These are phyloP conservation scores for Oxyria digyna DNA, from an alignment of 148 eudicot genomes.

Conservation along the genomic window DNA sequence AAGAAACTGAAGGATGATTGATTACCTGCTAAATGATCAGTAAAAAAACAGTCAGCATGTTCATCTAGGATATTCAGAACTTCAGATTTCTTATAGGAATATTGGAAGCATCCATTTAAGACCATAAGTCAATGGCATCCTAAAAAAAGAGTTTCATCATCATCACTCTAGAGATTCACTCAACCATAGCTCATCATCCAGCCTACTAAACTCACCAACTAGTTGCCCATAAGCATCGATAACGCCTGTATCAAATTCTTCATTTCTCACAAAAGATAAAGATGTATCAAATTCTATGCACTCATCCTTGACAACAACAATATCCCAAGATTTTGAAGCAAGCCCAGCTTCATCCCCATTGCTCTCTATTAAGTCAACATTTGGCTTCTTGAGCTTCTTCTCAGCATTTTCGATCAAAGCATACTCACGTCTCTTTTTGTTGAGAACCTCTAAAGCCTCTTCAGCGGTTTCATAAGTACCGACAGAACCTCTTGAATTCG, in stretches of 20 bases:
- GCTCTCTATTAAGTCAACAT: not conserved
- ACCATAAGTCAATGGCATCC: too few relatives aligned
- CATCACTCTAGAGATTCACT: not conserved
- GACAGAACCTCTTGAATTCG: not conserved
- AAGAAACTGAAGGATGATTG: not conserved
- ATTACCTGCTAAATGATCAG: not conserved
- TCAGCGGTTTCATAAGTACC: slow-evolving; percentile 11
- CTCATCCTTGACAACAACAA: not conserved
- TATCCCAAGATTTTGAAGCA: not conserved
- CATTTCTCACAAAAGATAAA: not conserved
- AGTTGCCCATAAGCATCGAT: slow-evolving; percentile 28
- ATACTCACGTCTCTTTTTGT: slow-evolving; percentile 7
- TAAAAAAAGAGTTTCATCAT: not conserved
- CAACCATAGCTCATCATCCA: slow-evolving; percentile 28
- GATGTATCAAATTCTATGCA: not conserved
- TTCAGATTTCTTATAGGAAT: too few relatives aligned
- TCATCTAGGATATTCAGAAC: not conserved
- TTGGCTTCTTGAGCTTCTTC: not conserved
- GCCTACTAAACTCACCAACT: slow-evolving; percentile 26
- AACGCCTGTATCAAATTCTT: slow-evolving; percentile 12
- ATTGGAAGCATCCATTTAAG: too few relatives aligned
- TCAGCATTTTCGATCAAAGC: not conserved
- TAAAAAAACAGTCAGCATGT: not conserved
- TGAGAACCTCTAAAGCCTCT: slow-evolving; percentile 10
- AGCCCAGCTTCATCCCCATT: not conserved